Evolutionary conservation across 73 alveolate species (phyloP), one percentile per base, ranked within the genome.

Genomic region (Tetrahymena malaccensis): DNA sequence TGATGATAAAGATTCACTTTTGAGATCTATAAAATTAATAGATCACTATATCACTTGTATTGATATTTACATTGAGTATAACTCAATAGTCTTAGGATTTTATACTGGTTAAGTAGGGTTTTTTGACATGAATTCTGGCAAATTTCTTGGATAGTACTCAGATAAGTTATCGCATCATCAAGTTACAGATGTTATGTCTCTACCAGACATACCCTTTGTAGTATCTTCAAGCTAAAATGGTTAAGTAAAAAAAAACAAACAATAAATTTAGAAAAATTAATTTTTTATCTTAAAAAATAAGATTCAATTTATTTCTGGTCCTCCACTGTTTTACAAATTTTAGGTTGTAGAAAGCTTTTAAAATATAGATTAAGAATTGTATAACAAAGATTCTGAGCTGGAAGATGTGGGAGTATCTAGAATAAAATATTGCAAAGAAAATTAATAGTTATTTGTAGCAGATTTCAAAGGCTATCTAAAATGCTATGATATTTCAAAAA

Each of bases 391-490:
- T 33, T 33, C 93, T 33, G 89, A 70, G 21, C 89, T 70, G 37
- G 89, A 70, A 70, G 89, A 70, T 70, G 89, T 70, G 22, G 97
- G 97, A 34, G 85, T 95, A 1, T 95, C 97, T 3, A 95, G 89
- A 35, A 94, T 94, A 43, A 94, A 85, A 0, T 95, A 84, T 85
- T 70, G 97, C 93, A 43, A 95, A 50, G 55, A 95, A 50, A 95
- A 95, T 35, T 50, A 95, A 25, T 55, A 43, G 2, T 58, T 95
- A 3, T 95, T 50, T 57, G 84, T 89, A 22, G 94, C 94, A 43
- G 97, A 95, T 85, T 94, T 85, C 56, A 95, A 95, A 35, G 97
- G 97, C 93, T 95, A 85, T 34, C 55, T 95, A 50, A 95, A 95
- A 95, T 95, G 97, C 43, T 95, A 84, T 17, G 97, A 95, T 84